Evolutionary conservation across 371 early-diverging fungal species (phyloP).

Genomic region (Rhizopus sp.): DNA sequence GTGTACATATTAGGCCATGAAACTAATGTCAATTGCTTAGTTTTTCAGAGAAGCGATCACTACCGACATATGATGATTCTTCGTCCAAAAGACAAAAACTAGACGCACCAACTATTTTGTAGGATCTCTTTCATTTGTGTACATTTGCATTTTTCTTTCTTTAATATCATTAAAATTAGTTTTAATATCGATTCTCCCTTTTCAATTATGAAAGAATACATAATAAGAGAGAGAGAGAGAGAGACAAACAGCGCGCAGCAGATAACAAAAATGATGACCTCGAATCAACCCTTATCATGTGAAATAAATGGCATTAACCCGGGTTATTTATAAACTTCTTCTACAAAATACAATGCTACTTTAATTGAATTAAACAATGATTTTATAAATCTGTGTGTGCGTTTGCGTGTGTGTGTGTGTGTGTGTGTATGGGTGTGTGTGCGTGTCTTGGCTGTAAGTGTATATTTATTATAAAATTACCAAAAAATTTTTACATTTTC

Average conservation of each 20-base stretch:
- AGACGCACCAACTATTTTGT: constrained; percentile 5
- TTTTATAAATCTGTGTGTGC: not conserved
- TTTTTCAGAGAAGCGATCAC: not conserved
- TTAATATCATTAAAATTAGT: not conserved
- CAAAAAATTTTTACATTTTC: constrained; percentile 36
- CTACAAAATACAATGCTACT: too few relatives aligned
- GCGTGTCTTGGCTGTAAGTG: not conserved
- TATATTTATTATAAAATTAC: constrained; percentile 1
- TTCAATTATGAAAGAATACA: too few relatives aligned
- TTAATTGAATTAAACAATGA: not conserved
- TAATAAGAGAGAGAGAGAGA: too few relatives aligned
- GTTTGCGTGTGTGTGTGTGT: not conserved
- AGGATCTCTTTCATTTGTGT: not conserved
- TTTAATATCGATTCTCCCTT: too few relatives aligned
- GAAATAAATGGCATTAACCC: too few relatives aligned
- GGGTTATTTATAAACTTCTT: too few relatives aligned
- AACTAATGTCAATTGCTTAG: too few relatives aligned
- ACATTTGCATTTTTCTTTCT: not conserved
- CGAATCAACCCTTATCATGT: too few relatives aligned
- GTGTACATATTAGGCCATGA: not conserved
- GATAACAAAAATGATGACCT: too few relatives aligned
- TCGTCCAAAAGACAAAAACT: constrained; percentile 14
- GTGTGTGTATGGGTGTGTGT: not conserved
- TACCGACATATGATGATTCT: constrained; percentile 8
- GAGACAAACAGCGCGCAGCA: too few relatives aligned